A percentile compares a stretch with the other conserved stretches of the same genome.
Conservation (phyloP, 495 filamentous ascomycete genomes). For the Pseudoneurospora amorphoporcata region DNA sequence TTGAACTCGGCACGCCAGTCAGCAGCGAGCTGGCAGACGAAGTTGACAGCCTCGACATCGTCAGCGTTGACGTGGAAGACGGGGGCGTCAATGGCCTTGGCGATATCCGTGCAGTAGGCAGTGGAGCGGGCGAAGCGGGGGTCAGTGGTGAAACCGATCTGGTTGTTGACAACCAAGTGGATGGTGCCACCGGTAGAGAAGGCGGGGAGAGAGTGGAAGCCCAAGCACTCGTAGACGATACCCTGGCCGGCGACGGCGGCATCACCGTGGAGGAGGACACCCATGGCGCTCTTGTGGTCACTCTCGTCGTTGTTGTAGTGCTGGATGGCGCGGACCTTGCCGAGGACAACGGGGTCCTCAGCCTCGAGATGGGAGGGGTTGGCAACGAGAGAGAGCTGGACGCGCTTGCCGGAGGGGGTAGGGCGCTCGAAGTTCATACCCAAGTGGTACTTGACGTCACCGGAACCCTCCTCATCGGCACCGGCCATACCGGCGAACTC, state of each 20-base stretch:
- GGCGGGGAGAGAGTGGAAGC: slow-evolving; percentile 86
- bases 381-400: slow-evolving; percentile 94
- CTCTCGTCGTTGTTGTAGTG: slow-evolving; percentile 97
- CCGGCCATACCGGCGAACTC: slow-evolving; percentile 88
- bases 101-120: slow-evolving; percentile 97
- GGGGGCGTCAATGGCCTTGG: slow-evolving; percentile 94
- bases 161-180: slow-evolving; percentile 97
- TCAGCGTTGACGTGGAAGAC: slow-evolving; percentile 99
- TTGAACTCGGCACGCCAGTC: slow-evolving; percentile 98
- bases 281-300: slow-evolving; percentile 81
- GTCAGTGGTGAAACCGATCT: slow-evolving; percentile 99
- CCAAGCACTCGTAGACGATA: slow-evolving; percentile 96
- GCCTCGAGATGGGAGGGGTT: slow-evolving; percentile 98
- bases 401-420: slow-evolving; percentile 95
- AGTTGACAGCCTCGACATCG: slow-evolving; percentile 96
- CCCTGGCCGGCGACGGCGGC: slow-evolving; percentile 94
- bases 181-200: slow-evolving; percentile 98
- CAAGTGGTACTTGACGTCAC: slow-evolving; percentile 98
- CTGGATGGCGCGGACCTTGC: slow-evolving; percentile 94
- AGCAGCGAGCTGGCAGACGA: slow-evolving; percentile 90
- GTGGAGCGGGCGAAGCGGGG: slow-evolving; percentile 94
- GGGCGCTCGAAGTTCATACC: slow-evolving; percentile 99
- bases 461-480: slow-evolving; percentile 89
- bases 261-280: slow-evolving; percentile 90
- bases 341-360: slow-evolving; percentile 94